Evolutionary conservation across 208 protist genomes (phyloP).

Genomic region (Herpetomonas samuelpessoai): DNA sequence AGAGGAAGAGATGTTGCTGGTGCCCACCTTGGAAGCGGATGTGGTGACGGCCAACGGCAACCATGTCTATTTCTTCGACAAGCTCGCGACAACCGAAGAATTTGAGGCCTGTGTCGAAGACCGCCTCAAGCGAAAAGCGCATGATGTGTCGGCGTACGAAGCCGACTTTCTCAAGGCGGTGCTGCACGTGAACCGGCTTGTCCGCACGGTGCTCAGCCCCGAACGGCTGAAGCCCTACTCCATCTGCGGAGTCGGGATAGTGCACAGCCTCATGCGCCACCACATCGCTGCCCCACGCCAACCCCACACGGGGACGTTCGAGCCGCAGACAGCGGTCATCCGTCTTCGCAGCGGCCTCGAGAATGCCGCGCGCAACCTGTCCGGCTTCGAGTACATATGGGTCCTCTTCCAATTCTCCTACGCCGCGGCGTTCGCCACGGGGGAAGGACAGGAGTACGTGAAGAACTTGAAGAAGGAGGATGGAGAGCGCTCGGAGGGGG

Average conservation of each 20-base stretch:
- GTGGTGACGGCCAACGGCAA: constrained; percentile 48
- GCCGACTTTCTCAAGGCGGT: constrained; percentile 61
- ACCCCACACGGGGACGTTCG: constrained; percentile 69
- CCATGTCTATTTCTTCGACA: constrained; percentile 86
- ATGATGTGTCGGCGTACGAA: constrained; percentile 82
- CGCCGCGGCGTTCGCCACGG: constrained; percentile 56
- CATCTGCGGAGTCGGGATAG: constrained; percentile 80
- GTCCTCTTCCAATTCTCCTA: constrained; percentile 91
- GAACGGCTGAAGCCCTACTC: constrained; percentile 68
- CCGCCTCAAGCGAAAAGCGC: constrained; percentile 48
- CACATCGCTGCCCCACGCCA: constrained; percentile 83
- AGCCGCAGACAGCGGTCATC: constrained; percentile 83
- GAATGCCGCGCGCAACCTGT: constrained; percentile 79
- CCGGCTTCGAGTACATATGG: constrained; percentile 90
- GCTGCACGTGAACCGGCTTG: constrained; percentile 62
- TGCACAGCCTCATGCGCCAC: constrained; percentile 82
- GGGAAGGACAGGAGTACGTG: constrained; percentile 45
- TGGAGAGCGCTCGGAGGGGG: background rate
- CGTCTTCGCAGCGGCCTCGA: constrained; percentile 71
- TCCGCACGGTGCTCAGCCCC: constrained; percentile 64
- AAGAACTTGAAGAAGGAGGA: constrained; percentile 15
- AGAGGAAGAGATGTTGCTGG: constrained; percentile 5
- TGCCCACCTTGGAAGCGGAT: constrained; percentile 17
- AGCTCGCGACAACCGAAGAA: constrained; percentile 64
- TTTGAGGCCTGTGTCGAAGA: constrained; percentile 64